These are phyloP conservation scores for Narthecium ossifragum DNA, from an alignment of 106 monocot species.

Conservation along the genomic window DNA sequence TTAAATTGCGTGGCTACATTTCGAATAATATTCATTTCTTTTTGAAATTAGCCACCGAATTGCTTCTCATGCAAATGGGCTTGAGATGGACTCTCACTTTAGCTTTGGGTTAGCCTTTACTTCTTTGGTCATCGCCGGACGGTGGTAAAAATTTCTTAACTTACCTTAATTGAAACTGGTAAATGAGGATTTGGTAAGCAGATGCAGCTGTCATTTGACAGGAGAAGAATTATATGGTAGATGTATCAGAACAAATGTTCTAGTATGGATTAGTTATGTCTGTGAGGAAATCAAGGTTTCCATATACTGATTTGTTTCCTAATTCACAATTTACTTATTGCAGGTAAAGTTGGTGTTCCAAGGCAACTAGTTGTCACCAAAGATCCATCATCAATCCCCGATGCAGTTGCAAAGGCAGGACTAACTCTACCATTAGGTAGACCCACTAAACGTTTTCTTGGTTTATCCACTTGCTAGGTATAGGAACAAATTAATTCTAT, in stretches of 20 bases:
- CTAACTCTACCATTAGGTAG: constrained; percentile 78
- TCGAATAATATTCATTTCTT: neutral
- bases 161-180: neutral
- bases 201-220: neutral
- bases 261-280: neutral
- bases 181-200: neutral
- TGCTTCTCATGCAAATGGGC: no score
- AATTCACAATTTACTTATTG: constrained; percentile 5
- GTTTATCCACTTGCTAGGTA: no score
- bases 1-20: neutral
- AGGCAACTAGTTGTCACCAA: constrained; percentile 69
- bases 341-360: constrained; percentile 82
- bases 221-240: no score
- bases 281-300: neutral
- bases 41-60: no score
- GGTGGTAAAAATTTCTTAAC: neutral
- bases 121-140: no score
- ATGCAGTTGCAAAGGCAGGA: constrained; percentile 66
- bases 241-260: neutral
- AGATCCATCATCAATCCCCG: constrained; percentile 68
- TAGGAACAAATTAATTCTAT: no score
- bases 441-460: neutral
- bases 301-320: neutral
- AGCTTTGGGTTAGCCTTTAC: no score
- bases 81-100: no score